Evolutionary conservation across 208 protist species (phyloP).

Genomic region (Leishmania guyanensis): DNA sequence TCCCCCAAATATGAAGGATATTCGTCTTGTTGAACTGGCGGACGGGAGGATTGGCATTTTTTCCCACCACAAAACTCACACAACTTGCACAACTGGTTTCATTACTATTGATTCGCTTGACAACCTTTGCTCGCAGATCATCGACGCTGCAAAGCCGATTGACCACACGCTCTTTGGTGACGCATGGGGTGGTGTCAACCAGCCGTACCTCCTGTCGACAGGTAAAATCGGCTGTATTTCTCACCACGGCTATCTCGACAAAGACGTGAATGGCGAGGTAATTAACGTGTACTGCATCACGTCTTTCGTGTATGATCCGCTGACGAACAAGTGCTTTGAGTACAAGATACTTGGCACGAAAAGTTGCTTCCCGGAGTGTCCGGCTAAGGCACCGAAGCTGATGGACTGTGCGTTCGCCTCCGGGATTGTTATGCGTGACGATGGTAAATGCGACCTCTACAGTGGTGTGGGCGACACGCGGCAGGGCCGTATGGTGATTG

Average conservation of each 20-base stretch:
- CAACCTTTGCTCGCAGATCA: conserved; percentile 47
- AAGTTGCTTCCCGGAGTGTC: conserved; percentile 63
- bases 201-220: conserved; percentile 50
- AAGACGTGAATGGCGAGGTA: conserved; percentile 25
- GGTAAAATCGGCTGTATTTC: conserved; percentile 68
- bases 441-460: conserved; percentile 74
- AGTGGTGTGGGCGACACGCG: conserved; percentile 66
- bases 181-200: conserved; percentile 64
- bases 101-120: conserved; percentile 47
- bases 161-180: conserved; percentile 69
- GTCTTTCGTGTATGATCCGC: conserved; percentile 59
- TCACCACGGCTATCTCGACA: conserved; percentile 62
- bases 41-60: conserved; percentile 60
- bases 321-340: conserved; percentile 51
- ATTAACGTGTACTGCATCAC: conserved; percentile 71
- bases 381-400: conserved; percentile 52
- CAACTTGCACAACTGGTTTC: conserved; percentile 56
- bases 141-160: conserved; percentile 51
- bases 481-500: conserved; percentile 66
- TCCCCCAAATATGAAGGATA: conserved; percentile 65
- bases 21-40: conserved; percentile 47
- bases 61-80: conserved; percentile 54
- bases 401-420: conserved; percentile 69
- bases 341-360: conserved; percentile 67
- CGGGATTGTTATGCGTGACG: conserved; percentile 65